phyloP scores from a whole-genome alignment of 768 basidiomycete species.

The Lactarius tabidus region DNA sequence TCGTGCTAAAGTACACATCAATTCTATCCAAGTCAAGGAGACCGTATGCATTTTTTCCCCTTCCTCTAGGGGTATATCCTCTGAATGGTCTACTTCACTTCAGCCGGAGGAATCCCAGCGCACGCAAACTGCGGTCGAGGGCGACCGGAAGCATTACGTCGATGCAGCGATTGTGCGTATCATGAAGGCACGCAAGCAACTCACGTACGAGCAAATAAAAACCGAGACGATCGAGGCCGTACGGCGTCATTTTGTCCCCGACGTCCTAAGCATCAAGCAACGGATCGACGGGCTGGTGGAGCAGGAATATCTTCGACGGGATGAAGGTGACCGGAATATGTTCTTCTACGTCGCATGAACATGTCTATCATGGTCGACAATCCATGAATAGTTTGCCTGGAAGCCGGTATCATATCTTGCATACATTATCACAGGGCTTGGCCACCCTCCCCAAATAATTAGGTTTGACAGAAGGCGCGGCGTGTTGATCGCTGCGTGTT shows the following conservation, averaged over 20 bases:
- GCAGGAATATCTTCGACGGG: conserved; percentile 78
- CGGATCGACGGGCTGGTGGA: conserved; percentile 81
- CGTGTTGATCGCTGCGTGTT: background rate
- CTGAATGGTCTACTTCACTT: background rate
- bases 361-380: background rate
- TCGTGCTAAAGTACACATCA: conserved; percentile 80
- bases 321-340: conserved; percentile 62
- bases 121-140: conserved; percentile 80
- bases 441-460: too few relatives aligned
- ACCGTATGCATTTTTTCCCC: conserved; percentile 51
- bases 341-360: conserved; percentile 75
- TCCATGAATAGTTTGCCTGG: background rate
- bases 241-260: conserved; percentile 81
- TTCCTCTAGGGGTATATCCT: background rate
- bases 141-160: conserved; percentile 78
- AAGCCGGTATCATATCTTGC: background rate
- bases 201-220: conserved; percentile 75
- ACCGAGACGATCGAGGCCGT: conserved; percentile 83
- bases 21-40: conserved; percentile 92
- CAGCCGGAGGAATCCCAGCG: conserved; percentile 83
- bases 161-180: conserved; percentile 96
- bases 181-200: conserved; percentile 90
- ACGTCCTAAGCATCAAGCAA: conserved; percentile 80
- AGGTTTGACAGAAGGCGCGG: background rate
- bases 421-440: background rate